Evolutionary conservation across 2,329 filamentous ascomycete species (phyloP).

Genomic region (Calonectria honghensis): DNA sequence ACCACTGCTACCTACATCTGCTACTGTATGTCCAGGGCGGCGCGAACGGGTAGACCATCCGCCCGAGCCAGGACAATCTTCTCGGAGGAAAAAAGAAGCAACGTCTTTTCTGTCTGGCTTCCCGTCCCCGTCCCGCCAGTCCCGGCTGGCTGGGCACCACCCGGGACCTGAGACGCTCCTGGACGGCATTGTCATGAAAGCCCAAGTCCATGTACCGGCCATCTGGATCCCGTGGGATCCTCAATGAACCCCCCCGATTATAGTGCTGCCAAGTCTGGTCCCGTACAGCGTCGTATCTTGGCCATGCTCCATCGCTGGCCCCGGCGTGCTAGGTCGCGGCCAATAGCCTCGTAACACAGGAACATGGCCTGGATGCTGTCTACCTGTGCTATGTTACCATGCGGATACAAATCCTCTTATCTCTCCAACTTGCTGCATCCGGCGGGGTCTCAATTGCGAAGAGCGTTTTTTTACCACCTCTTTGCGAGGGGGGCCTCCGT

Average conservation of each 20-base stretch:
- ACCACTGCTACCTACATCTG: constrained; percentile 16
- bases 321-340: constrained; percentile 8
- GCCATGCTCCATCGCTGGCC: constrained; percentile 26
- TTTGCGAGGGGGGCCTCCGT: neutral
- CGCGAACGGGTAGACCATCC: constrained; percentile 21
- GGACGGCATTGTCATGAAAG: constrained; percentile 13
- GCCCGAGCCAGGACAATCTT: constrained; percentile 12
- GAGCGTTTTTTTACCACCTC: neutral
- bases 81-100: constrained; percentile 19
- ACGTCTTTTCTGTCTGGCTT: constrained; percentile 11
- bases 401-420: neutral
- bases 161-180: neutral
- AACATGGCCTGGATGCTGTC: constrained; percentile 2
- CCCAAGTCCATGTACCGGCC: constrained; percentile 24
- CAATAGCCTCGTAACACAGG: constrained; percentile 1
- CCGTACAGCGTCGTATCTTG: constrained; percentile 29
- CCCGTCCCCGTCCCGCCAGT: constrained; percentile 8
- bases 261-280: neutral
- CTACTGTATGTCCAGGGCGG: constrained; percentile 26
- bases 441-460: neutral
- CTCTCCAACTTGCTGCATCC: constrained; percentile 7
- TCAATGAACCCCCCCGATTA: constrained; percentile 22
- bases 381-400: constrained; percentile 1
- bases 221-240: constrained; percentile 25
- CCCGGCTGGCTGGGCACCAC: constrained; percentile 23